Conservation (phyloP, 176 grass and related monocot genomes). For the Oryza brachyantha region DNA sequence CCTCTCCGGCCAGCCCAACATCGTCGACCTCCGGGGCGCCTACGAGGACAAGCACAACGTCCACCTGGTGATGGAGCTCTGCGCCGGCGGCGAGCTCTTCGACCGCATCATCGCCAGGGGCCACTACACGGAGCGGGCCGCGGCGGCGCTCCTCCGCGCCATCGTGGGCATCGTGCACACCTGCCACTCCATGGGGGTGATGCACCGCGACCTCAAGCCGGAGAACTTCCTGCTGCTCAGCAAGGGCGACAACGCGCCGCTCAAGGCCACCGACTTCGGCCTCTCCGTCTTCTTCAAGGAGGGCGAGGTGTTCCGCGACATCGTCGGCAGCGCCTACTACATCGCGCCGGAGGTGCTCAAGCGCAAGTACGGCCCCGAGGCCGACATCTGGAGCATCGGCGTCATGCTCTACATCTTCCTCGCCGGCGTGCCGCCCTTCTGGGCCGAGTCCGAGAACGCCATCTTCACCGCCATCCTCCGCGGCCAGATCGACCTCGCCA, state of each 20-base stretch:
- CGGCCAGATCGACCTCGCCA: constrained; percentile 51
- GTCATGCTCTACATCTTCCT: constrained; percentile 96
- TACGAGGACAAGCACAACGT: constrained; percentile 81
- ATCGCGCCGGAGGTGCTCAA: constrained; percentile 85
- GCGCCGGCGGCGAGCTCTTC: constrained; percentile 77
- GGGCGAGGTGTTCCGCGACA: constrained; percentile 65
- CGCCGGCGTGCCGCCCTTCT: constrained; percentile 73
- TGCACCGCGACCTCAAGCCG: constrained; percentile 88
- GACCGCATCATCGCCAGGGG: constrained; percentile 62
- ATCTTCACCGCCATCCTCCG: constrained; percentile 77
- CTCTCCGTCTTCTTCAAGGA: constrained; percentile 83
- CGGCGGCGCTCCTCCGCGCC: constrained; percentile 44
- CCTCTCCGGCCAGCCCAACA: constrained; percentile 62
- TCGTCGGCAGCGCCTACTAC: constrained; percentile 84
- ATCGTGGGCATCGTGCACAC: constrained; percentile 60
- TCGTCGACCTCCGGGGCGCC: constrained; percentile 57
- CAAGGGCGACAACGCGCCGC: constrained; percentile 57
- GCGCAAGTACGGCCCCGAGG: constrained; percentile 66
- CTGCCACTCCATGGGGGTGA: constrained; percentile 84
- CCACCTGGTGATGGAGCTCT: constrained; percentile 90
- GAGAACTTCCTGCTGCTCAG: constrained; percentile 74
- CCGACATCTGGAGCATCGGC: constrained; percentile 80
- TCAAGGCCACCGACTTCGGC: constrained; percentile 87
- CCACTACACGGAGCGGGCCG: constrained; percentile 62
- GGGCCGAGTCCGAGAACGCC: constrained; percentile 75